These are phyloP conservation scores for Tolypocladium tundrense DNA, from an alignment of 2,329 filamentous ascomycete genomes.

Conservation along the genomic window DNA sequence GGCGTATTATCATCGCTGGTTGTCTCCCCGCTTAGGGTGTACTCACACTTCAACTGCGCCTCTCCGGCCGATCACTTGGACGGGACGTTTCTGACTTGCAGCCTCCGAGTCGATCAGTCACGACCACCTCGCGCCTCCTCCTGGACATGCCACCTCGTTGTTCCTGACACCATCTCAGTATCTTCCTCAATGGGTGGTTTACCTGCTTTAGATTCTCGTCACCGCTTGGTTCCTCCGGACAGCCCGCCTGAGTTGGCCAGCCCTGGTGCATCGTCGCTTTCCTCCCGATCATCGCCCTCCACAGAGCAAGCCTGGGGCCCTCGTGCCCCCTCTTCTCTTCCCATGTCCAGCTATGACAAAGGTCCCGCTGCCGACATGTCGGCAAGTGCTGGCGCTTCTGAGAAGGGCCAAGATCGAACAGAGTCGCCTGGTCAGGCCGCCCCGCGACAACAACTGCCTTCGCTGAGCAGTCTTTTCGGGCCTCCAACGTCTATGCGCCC, in stretches of 20 bases:
- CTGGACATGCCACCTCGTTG: conserved; percentile 5
- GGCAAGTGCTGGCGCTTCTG: conserved; percentile 22
- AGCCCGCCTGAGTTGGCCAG: conserved; percentile 46
- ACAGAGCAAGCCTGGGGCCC: conserved; percentile 36
- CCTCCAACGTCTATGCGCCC: conserved; percentile 32
- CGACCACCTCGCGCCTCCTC: not conserved
- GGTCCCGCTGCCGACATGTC: conserved; percentile 32
- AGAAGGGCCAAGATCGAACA: conserved; percentile 24
- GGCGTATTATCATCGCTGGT: not conserved
- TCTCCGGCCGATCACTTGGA: not conserved
- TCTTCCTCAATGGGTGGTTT: conserved; percentile 45
- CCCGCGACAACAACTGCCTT: conserved; percentile 39
- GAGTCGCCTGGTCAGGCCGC: conserved; percentile 19
- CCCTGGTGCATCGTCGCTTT: conserved; percentile 37
- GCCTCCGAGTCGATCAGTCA: not conserved
- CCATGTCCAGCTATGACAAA: conserved; percentile 50
- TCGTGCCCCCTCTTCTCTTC: conserved; percentile 32
- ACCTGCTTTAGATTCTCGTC: conserved; percentile 38
- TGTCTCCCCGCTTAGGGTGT: not conserved
- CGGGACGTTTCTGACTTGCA: not conserved
- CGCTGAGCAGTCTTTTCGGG: conserved; percentile 47
- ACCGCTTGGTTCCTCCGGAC: conserved; percentile 38
- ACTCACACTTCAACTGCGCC: not conserved
- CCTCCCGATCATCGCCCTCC: conserved; percentile 29
- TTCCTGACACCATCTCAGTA: not conserved